These are phyloP conservation scores for Trypanosoma platydactyli DNA, from an alignment of 208 protist genomes.

Conservation along the genomic window DNA sequence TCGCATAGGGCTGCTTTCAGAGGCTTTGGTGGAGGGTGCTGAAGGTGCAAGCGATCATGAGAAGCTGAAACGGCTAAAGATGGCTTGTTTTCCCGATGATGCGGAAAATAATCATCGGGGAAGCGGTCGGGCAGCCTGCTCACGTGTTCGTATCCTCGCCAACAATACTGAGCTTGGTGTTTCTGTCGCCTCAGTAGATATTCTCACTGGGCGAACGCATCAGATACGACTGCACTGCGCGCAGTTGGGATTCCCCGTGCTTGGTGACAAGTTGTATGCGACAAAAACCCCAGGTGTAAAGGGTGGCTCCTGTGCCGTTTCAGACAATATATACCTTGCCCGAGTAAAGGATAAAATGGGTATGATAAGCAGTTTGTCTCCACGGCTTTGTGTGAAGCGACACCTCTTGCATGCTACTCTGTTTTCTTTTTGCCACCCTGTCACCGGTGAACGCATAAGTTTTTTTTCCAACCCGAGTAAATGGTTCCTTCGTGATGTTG, in stretches of 20 bases:
- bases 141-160: constrained; percentile 47
- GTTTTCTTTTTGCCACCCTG: constrained; percentile 55
- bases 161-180: constrained; percentile 34
- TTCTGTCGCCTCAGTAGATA: constrained; percentile 56
- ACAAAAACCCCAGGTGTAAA: constrained; percentile 34
- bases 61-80: constrained; percentile 77
- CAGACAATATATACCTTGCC: constrained; percentile 68
- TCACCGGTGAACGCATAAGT: constrained; percentile 11
- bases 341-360: constrained; percentile 31
- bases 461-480: constrained; percentile 32
- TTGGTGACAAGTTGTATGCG: constrained; percentile 85
- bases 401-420: constrained; percentile 68
- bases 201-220: constrained; percentile 76
- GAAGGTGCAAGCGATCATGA: constrained; percentile 29
- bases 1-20: constrained; percentile 49
- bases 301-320: constrained; percentile 40
- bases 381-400: constrained; percentile 38
- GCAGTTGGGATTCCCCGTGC: constrained; percentile 58
- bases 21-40: constrained; percentile 33
- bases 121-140: constrained; percentile 37
- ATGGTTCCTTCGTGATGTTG: constrained; percentile 57
- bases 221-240: constrained; percentile 82
- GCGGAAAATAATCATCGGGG: constrained; percentile 1
- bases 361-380: constrained; percentile 6
- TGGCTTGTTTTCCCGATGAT: constrained; percentile 51